Conservation (phyloP, 179 eudicot species). For the Vitellaria paradoxa region DNA sequence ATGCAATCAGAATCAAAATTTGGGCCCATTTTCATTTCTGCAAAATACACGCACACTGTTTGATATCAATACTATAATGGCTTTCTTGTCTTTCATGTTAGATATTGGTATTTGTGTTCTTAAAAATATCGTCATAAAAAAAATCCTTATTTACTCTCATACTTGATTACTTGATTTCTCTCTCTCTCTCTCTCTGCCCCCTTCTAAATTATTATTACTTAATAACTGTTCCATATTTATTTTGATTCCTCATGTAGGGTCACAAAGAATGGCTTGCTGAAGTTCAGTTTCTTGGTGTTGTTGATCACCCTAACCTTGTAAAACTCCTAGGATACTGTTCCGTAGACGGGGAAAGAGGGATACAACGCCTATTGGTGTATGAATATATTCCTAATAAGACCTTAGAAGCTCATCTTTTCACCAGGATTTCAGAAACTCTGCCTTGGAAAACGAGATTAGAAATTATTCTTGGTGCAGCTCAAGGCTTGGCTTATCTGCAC, state of each 20-base stretch:
- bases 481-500: conserved; percentile 78
- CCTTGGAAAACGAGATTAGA: conserved; percentile 70
- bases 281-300: conserved; percentile 81
- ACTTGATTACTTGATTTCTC: not conserved
- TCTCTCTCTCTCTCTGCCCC: not conserved
- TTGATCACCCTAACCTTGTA: conserved; percentile 79
- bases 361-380: conserved; percentile 67
- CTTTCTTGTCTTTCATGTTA: not conserved
- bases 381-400: conserved; percentile 74
- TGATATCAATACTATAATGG: not conserved
- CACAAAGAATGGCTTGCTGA: conserved; percentile 91
- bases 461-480: conserved; percentile 75
- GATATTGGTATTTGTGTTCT: not conserved
- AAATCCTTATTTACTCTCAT: not conserved
- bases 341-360: conserved; percentile 73
- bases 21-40: not conserved
- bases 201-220: not conserved
- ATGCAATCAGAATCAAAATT: not conserved
- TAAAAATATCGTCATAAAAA: not conserved
- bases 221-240: not conserved
- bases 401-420: conserved; percentile 82
- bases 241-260: conserved; percentile 37
- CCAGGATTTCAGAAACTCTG: conserved; percentile 43
- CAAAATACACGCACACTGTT: not conserved
- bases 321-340: conserved; percentile 77